These are phyloP conservation scores for Beauveria varroae DNA, from an alignment of 2,329 filamentous ascomycete genomes.

Conservation along the genomic window DNA sequence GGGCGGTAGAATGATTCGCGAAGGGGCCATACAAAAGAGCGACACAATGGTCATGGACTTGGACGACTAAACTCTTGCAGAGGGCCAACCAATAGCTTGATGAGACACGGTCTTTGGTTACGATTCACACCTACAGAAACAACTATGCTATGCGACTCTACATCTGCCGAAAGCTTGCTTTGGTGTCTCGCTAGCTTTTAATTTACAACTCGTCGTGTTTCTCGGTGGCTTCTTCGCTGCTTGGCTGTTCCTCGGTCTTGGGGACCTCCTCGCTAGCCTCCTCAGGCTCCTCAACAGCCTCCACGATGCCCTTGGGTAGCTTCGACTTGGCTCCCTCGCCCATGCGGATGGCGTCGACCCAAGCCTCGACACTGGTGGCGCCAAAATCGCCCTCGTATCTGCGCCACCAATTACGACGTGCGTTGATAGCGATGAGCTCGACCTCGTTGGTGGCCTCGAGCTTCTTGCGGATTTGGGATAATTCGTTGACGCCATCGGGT, in stretches of 20 bases:
- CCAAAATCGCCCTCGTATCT: conserved; percentile 58
- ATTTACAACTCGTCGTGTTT: conserved; percentile 44
- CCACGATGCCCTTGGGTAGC: conserved; percentile 55
- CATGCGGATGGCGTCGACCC: conserved; percentile 87
- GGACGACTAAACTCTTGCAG: conserved; percentile 18
- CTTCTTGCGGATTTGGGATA: conserved; percentile 34
- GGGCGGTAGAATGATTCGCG: conserved; percentile 55
- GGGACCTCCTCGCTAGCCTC: neutral
- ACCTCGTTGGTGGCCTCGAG: conserved; percentile 56
- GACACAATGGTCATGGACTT: conserved; percentile 44
- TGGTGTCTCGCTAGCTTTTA: neutral
- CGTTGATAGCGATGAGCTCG: conserved; percentile 76
- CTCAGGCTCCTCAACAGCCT: conserved; percentile 29
- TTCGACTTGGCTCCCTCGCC: conserved; percentile 77
- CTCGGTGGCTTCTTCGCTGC: conserved; percentile 10
- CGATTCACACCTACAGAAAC: neutral
- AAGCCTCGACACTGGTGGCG: conserved; percentile 61
- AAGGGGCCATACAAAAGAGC: conserved; percentile 43
- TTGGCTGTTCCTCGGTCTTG: conserved; percentile 14
- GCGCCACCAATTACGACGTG: conserved; percentile 79
- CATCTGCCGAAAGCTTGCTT: neutral
- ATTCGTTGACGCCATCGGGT: conserved; percentile 38
- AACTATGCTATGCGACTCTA: neutral
- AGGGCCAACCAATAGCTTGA: conserved; percentile 2
- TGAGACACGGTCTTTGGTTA: neutral